phyloP scores from a whole-genome alignment of 495 filamentous ascomycete species.

The Xylaria palmicola region DNA sequence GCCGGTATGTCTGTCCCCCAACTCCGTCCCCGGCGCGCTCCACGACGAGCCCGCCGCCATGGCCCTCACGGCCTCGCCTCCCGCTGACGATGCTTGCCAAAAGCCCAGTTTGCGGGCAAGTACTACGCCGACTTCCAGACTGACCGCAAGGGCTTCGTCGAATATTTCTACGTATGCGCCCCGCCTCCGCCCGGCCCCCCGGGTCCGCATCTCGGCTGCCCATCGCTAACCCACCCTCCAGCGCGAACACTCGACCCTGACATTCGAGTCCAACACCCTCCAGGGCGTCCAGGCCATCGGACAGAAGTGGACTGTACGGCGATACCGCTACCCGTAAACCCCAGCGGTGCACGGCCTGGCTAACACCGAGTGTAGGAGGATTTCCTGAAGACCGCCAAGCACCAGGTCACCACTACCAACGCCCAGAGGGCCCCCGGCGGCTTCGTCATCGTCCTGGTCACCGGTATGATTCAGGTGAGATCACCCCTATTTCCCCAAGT shows the following conservation, averaged over 20 bases:
- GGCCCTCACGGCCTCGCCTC: background rate
- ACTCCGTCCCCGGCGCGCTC: background rate
- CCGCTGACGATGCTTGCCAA: background rate
- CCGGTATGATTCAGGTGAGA: slow-evolving; percentile 75
- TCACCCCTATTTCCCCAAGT: no score
- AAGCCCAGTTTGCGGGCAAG: slow-evolving; percentile 14
- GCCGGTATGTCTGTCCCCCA: slow-evolving; percentile 7
- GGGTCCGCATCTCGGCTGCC: background rate
- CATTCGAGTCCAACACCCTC: slow-evolving; percentile 69
- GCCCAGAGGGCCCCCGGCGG: slow-evolving; percentile 58
- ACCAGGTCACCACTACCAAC: slow-evolving; percentile 66
- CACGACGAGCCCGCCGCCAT: background rate
- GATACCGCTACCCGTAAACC: background rate
- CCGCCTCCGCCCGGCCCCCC: slow-evolving; percentile 4
- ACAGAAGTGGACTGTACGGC: slow-evolving; percentile 54
- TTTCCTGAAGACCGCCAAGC: slow-evolving; percentile 57
- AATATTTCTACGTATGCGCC: slow-evolving; percentile 19
- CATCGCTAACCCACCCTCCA: slow-evolving; percentile 35
- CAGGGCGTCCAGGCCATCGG: slow-evolving; percentile 62
- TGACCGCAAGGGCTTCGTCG: slow-evolving; percentile 6
- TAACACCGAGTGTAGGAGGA: slow-evolving; percentile 10
- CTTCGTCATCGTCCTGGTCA: slow-evolving; percentile 80
- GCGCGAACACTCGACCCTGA: slow-evolving; percentile 88
- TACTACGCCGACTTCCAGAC: slow-evolving; percentile 6
- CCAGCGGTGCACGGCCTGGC: background rate